Evolutionary conservation across 768 basidiomycete genomes (phyloP).

Genomic region (Leucocoprinus birnbaumii): DNA sequence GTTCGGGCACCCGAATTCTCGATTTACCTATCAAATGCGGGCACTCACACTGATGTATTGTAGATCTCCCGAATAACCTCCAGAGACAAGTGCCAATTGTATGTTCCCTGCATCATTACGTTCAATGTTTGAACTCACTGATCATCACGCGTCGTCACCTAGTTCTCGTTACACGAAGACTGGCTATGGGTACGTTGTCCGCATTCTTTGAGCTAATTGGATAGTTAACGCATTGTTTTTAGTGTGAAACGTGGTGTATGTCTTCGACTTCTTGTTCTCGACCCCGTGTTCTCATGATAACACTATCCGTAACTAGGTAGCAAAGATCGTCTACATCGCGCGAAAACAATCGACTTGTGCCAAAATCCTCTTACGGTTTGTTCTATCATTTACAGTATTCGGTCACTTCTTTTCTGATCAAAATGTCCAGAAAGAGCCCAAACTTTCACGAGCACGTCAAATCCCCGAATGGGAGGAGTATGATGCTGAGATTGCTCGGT

Average conservation of each 20-base stretch:
- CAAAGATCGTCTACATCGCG: constrained; percentile 77
- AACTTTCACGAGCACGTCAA: constrained; percentile 86
- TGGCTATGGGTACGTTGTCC: constrained; percentile 84
- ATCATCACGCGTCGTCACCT: constrained; percentile 2
- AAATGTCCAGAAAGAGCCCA: constrained; percentile 85
- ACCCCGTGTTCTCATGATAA: neutral
- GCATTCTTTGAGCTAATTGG: neutral
- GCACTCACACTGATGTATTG: too few species aligned
- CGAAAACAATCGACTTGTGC: constrained; percentile 92
- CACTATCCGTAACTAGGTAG: constrained; percentile 46
- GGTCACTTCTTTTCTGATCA: neutral
- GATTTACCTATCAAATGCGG: neutral
- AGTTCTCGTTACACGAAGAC: constrained; percentile 88
- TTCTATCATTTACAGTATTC: constrained; percentile 9
- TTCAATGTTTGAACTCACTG: neutral
- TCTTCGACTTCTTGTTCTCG: constrained; percentile 9
- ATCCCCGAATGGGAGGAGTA: constrained; percentile 99
- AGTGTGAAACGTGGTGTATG: constrained; percentile 99
- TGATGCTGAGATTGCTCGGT: constrained; percentile 84
- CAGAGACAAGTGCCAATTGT: constrained; percentile 93
- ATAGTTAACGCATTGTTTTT: constrained; percentile 7
- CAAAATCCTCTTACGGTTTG: constrained; percentile 92
- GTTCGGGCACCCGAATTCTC: too few species aligned
- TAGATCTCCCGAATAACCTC: constrained; percentile 94
- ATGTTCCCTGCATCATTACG: constrained; percentile 28